Base-by-base conservation (phyloP, 2,329 filamentous ascomycete genomes). In the Alternaria brassicae region DNA sequence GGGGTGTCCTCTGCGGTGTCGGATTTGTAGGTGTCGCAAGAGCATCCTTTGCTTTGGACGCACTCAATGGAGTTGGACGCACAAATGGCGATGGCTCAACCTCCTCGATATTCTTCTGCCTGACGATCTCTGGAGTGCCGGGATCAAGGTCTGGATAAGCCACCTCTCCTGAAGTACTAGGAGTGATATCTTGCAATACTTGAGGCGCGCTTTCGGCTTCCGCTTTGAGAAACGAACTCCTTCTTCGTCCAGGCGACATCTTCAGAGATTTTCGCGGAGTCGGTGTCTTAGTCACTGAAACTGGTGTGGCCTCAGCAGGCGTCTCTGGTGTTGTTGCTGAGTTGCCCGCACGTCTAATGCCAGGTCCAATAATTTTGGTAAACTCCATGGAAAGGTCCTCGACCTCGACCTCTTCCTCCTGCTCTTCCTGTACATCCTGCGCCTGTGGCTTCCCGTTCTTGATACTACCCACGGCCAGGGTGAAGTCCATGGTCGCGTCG, bases 321-420 rank as follows among this genome's bases (percentile, higher is more conserved):
- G 68, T 67, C 30, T 69, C 69, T 32, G 71, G 67, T 17, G 67
- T 70, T 34, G 65, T 39, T 25, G 59, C 39, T 42, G 47, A 48
- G n/a, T 60, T 60, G 5, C 51, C 64, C 21, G 62, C 25, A 32
- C 65, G 67, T 58, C 71, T 77, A 55, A 83, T 82, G 34, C 79
- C 80, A 8, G 72, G 70, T 5, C 81, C 82, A 42, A 84, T 70
- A 7, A 81, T 79, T n/a, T 79, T 79, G 1, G 82, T 84, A 30
- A 84, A 77, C 52, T 84, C 82, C 82, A 84, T 84, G n/a, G 81
- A 82, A 25, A 84, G 78, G 74, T 80, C 84, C 74, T 66, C 71
- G 12, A 68, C 74, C 52, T 68, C 72, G 19, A 59, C 56, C 17
- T 67, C 67, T 21, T 45, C 59, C 1, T 55, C 56, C 32, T 47